Evolutionary conservation across 148 eudicot species (phyloP).

Genomic region (Bassia scoparia): DNA sequence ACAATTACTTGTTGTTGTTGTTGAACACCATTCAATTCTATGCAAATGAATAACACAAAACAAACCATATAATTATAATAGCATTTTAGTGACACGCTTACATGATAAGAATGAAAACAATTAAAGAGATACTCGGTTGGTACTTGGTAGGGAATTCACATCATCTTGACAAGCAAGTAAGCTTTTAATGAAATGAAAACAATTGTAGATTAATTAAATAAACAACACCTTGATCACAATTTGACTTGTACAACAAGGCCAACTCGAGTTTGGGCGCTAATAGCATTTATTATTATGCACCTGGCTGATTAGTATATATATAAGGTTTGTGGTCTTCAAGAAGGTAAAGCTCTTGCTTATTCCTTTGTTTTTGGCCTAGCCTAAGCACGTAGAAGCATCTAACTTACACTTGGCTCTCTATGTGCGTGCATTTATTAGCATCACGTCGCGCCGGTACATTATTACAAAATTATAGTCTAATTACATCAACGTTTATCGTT

Average conservation of each 20-base stretch:
- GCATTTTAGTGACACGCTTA: slow-evolving; percentile 11
- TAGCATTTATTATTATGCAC: slow-evolving; percentile 20
- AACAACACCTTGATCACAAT: background rate
- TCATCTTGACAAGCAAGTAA: slow-evolving; percentile 14
- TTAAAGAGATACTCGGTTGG: slow-evolving; percentile 11
- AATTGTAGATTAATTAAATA: slow-evolving; percentile 5
- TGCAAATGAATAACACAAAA: background rate
- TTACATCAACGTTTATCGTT: too few species aligned
- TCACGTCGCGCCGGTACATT: too few species aligned
- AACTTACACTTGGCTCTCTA: too few species aligned
- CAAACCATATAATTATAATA: background rate
- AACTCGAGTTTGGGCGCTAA: background rate
- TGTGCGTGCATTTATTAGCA: too few species aligned
- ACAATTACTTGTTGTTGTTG: background rate
- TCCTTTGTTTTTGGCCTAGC: background rate
- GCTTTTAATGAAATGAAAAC: slow-evolving; percentile 20
- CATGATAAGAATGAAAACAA: slow-evolving; percentile 23
- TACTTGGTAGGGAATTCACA: slow-evolving; percentile 18
- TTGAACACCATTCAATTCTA: background rate
- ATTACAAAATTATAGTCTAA: too few species aligned
- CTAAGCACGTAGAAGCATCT: background rate
- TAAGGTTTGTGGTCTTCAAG: too few species aligned
- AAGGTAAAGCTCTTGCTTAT: background rate
- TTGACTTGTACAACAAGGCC: slow-evolving; percentile 8
- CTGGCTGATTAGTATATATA: slow-evolving; percentile 13